Evolutionary conservation across 2,329 filamentous ascomycete genomes (phyloP), one percentile per base, ranked within the genome.

Genomic region (Byssothecium circinans): DNA sequence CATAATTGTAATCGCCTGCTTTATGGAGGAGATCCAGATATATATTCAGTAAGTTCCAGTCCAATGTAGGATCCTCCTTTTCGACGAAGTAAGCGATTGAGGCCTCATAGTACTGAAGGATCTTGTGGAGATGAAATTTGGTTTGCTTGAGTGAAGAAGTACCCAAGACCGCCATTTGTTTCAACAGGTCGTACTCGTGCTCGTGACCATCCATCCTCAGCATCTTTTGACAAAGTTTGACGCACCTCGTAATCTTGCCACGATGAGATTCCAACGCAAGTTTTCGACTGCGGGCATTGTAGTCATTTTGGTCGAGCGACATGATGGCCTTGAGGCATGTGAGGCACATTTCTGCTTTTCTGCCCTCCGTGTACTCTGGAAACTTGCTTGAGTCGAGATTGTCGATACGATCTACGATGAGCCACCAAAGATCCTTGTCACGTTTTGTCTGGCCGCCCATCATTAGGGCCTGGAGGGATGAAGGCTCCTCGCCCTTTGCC

Each of bases 41-140:
- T 44, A 91, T 87, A 51, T 90, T 88, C 34, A 95, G 77, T 67
- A 97, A 88, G 43, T 87, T 85, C 92, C 92, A 99, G 40, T 78
- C 75, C 38, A 82, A 76, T 22, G 76, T 70, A 10, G 69, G 71
- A 15, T 76, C 71, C 2, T 75, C 68, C 15, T 74, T 65, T n/a
- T 73, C 62, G 41, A 72, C 63, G 50, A 78, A 80, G 53, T 79
- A 72, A 3, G 72, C 62, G 15, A 85, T 77, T 17, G 79, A 78
- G 17, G 72, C 67, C 15, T 81, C 74, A 60, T 83, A 86, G 45
- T 73, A 69, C 7, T 74, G 58, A 15, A 77, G 70, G 11, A 81
- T 78, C 49, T 71, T 77, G 14, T 70, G 60, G 14, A 79, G 71
- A 45, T 69, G 65, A 11, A 81, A 72, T 35, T 74, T 70, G 11